Conservation (phyloP, 2,329 filamentous ascomycete species). For the Chaetothyriales sp. region DNA sequence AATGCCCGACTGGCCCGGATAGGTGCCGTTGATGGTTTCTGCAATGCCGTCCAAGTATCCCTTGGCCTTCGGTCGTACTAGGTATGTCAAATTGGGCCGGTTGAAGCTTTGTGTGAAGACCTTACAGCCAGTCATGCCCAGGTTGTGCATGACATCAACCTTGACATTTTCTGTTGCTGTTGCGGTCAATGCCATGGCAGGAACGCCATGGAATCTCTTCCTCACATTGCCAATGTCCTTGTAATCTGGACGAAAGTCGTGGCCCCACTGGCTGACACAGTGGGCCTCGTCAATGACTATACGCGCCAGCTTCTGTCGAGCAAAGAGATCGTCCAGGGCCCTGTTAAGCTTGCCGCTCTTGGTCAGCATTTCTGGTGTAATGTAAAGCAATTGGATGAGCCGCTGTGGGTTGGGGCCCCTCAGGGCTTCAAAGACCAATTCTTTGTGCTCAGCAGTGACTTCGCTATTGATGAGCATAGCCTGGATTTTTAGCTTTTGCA, state of each 20-base stretch:
- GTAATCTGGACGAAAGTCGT: slow-evolving; percentile 95
- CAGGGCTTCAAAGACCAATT: slow-evolving; percentile 52
- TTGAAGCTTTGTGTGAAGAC: slow-evolving; percentile 91
- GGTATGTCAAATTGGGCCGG: slow-evolving; percentile 83
- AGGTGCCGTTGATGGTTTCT: slow-evolving; percentile 52
- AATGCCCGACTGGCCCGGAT: slow-evolving; percentile 66
- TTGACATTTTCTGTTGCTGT: slow-evolving; percentile 92
- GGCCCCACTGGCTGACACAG: slow-evolving; percentile 97
- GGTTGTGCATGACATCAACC: slow-evolving; percentile 76
- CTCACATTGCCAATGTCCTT: slow-evolving; percentile 69
- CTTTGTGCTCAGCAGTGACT: slow-evolving; percentile 48
- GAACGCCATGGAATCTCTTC: slow-evolving; percentile 59
- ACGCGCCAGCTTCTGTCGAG: slow-evolving; percentile 60
- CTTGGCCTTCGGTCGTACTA: slow-evolving; percentile 60
- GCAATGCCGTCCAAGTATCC: slow-evolving; percentile 42
- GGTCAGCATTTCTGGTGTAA: slow-evolving; percentile 92
- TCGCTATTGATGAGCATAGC: slow-evolving; percentile 75
- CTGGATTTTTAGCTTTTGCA: slow-evolving; percentile 59
- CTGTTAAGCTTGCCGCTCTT: slow-evolving; percentile 59
- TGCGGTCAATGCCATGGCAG: slow-evolving; percentile 87
- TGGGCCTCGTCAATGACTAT: slow-evolving; percentile 98
- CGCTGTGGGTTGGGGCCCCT: slow-evolving; percentile 54
- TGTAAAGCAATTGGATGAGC: slow-evolving; percentile 74
- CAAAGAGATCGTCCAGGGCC: slow-evolving; percentile 54
- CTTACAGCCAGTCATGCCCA: slow-evolving; percentile 67